phyloP scores from a whole-genome alignment of 768 basidiomycete species.

The Lepiota brunneoincarnata region DNA sequence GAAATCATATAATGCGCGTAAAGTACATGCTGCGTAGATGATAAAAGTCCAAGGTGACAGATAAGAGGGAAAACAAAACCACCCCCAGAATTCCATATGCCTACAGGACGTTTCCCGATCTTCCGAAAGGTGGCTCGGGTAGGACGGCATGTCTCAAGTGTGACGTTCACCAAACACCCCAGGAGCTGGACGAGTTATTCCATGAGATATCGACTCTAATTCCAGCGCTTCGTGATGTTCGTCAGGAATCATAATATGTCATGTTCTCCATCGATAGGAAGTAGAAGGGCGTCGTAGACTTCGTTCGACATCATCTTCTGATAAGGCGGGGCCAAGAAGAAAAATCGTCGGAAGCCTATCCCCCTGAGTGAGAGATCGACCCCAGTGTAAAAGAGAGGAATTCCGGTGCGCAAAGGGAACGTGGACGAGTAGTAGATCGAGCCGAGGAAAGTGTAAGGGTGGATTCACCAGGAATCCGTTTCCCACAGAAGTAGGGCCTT shows the following conservation, averaged over 20 bases:
- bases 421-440: constrained; percentile 18
- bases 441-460: constrained; percentile 19
- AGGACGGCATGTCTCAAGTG: not conserved
- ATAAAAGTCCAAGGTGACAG: constrained; percentile 4
- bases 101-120: not conserved
- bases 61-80: constrained; percentile 2
- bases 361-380: constrained; percentile 3
- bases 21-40: constrained; percentile 13
- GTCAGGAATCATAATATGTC: constrained; percentile 39
- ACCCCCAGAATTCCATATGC: not conserved
- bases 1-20: constrained; percentile 11
- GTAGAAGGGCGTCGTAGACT: not conserved
- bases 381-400: not conserved
- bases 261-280: constrained; percentile 26
- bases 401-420: constrained; percentile 9
- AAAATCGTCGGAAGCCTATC: not conserved
- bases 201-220: constrained; percentile 14
- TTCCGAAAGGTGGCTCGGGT: not conserved
- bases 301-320: constrained; percentile 3
- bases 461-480: constrained; percentile 32
- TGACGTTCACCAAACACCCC: not conserved
- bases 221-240: constrained; percentile 23
- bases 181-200: not conserved
- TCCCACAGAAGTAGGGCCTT: constrained; percentile 5
- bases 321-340: constrained; percentile 5